Evolutionary conservation across 176 grass and related monocot genomes (phyloP).

Genomic region (Oryza punctata): DNA sequence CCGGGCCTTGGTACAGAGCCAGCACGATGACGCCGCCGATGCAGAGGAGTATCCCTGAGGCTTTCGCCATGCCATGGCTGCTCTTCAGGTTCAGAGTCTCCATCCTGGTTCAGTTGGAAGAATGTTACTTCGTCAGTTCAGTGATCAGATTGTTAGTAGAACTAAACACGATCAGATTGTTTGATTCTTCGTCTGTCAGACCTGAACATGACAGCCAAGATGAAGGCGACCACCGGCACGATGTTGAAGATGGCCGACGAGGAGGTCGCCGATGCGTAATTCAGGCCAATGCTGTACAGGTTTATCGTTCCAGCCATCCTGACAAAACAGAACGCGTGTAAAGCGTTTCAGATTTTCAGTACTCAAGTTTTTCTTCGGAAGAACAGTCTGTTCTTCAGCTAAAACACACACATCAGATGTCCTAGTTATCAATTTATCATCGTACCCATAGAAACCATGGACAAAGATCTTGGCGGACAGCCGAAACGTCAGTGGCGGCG

Average conservation of each 20-base stretch:
- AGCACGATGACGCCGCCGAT: constrained; percentile 59
- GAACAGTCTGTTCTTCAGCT: not conserved
- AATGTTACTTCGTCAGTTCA: not conserved
- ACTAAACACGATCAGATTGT: not conserved
- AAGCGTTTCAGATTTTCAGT: no score
- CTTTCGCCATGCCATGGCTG: constrained; percentile 58
- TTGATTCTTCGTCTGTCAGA: not conserved
- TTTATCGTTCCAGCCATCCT: constrained; percentile 66
- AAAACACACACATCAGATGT: not conserved
- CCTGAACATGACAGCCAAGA: constrained; percentile 78
- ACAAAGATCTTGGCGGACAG: constrained; percentile 53
- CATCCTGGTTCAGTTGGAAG: constrained; percentile 33
- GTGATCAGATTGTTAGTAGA: not conserved
- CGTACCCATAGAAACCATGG: constrained; percentile 58
- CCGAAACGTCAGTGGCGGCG: constrained; percentile 48
- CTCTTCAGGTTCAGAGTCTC: constrained; percentile 68
- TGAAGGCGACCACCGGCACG: constrained; percentile 72
- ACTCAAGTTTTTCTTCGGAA: not conserved
- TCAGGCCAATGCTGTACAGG: constrained; percentile 70
- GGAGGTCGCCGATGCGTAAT: constrained; percentile 64
- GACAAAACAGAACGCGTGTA: no score
- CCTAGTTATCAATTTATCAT: not conserved
- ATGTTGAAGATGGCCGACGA: constrained; percentile 79
- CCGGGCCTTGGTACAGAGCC: constrained; percentile 67
- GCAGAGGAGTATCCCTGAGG: constrained; percentile 56